Evolutionary conservation across 1,284 basidiomycete genomes (phyloP).

Genomic region (Agroathelia rolfsii): DNA sequence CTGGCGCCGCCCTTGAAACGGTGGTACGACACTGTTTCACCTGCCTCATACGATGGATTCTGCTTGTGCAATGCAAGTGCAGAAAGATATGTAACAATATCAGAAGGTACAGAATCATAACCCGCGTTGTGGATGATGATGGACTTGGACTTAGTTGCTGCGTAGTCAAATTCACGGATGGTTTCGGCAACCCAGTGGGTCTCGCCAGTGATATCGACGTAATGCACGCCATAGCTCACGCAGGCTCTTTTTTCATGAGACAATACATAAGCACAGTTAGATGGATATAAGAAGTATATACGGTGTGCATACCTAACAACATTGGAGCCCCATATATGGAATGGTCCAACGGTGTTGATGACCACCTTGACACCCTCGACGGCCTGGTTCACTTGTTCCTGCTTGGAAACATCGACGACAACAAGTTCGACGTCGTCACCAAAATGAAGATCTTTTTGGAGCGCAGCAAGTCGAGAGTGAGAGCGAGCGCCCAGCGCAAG

Average conservation of each 20-base stretch:
- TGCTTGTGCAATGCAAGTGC: conserved; percentile 34
- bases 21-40: conserved; percentile 30
- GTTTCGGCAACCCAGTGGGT: conserved; percentile 40
- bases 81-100: conserved; percentile 49
- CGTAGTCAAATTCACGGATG: conserved; percentile 49
- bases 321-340: conserved; percentile 50
- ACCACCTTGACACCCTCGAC: conserved; percentile 51
- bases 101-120: conserved; percentile 66
- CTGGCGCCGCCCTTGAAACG: conserved; percentile 47
- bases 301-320: conserved; percentile 39
- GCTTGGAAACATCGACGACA: conserved; percentile 42
- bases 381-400: conserved; percentile 35
- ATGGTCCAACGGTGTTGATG: conserved; percentile 62
- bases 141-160: conserved; percentile 53
- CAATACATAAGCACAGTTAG: not conserved
- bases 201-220: conserved; percentile 59
- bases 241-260: conserved; percentile 13
- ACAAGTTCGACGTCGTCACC: conserved; percentile 32
- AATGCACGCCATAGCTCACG: conserved; percentile 30
- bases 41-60: too few relatives aligned
- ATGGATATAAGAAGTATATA: too few relatives aligned
- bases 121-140: conserved; percentile 66
- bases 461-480: conserved; percentile 36
- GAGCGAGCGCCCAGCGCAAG: conserved; percentile 56
- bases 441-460: conserved; percentile 32